phyloP scores from a whole-genome alignment of 2,329 filamentous ascomycete species.

The Colletotrichum ledebouriae region DNA sequence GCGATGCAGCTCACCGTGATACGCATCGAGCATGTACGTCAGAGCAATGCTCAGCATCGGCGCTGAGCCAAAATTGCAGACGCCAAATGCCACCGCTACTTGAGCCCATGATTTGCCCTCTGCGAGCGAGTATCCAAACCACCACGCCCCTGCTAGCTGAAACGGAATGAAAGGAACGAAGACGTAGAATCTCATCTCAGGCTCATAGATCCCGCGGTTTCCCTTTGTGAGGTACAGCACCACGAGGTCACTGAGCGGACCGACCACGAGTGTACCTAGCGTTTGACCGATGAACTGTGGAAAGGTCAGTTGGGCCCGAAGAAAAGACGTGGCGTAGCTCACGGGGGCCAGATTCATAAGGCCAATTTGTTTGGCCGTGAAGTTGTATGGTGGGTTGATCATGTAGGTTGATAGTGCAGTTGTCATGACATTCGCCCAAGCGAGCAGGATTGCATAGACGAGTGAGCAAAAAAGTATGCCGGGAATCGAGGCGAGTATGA shows the following conservation, averaged over 20 bases:
- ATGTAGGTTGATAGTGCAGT: conserved; percentile 40
- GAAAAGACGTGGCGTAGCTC: not conserved
- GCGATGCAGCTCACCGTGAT: too few relatives aligned
- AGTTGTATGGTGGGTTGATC: conserved; percentile 53
- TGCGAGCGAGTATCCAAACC: too few relatives aligned
- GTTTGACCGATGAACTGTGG: conserved; percentile 53
- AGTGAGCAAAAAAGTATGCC: conserved; percentile 54
- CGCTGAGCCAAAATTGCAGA: too few relatives aligned
- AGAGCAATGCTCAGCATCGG: too few relatives aligned
- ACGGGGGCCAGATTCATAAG: conserved; percentile 53
- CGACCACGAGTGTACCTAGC: conserved; percentile 50
- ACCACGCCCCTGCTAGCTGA: too few relatives aligned
- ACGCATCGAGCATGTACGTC: too few relatives aligned
- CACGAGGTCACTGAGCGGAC: conserved; percentile 44
- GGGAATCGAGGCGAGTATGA: conserved; percentile 48
- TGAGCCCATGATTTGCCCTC: too few relatives aligned
- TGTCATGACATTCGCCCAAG: conserved; percentile 42
- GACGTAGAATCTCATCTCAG: not conserved
- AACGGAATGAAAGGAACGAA: too few relatives aligned
- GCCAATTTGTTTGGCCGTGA: conserved; percentile 52
- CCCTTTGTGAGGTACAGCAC: not conserved
- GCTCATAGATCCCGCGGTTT: not conserved
- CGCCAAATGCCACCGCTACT: too few relatives aligned
- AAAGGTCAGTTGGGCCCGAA: too few relatives aligned
- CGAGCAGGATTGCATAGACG: conserved; percentile 53